These are phyloP conservation scores for Didymella keratinophila DNA, from an alignment of 2,329 filamentous ascomycete species.

Conservation along the genomic window DNA sequence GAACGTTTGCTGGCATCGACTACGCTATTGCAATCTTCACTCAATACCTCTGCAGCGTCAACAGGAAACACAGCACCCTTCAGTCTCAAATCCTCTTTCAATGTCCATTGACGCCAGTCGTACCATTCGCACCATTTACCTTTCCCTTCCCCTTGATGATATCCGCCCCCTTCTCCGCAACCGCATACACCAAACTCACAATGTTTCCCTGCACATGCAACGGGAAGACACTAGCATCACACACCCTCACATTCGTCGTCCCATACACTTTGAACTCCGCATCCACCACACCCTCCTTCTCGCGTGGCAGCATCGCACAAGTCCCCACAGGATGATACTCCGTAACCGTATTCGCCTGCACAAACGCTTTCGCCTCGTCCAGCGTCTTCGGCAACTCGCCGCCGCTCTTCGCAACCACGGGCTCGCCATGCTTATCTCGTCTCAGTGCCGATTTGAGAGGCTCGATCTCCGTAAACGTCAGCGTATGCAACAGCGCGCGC, in stretches of 20 bases:
- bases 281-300: constrained; percentile 42
- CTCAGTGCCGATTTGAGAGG: constrained; percentile 40
- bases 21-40: too few species aligned
- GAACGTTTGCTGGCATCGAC: too few species aligned
- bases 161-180: constrained; percentile 45
- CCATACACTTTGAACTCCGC: constrained; percentile 40
- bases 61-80: too few species aligned
- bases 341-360: constrained; percentile 27
- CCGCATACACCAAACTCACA: constrained; percentile 41
- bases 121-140: constrained; percentile 13
- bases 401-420: not conserved
- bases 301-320: constrained; percentile 44
- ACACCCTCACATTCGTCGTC: constrained; percentile 39
- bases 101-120: not conserved
- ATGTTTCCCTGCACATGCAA: constrained; percentile 41
- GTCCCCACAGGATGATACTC: constrained; percentile 46
- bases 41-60: too few species aligned
- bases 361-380: constrained; percentile 36
- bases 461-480: constrained; percentile 41
- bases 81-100: too few species aligned
- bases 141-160: constrained; percentile 30
- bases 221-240: constrained; percentile 42
- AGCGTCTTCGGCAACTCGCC: constrained; percentile 24
- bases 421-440: constrained; percentile 31
- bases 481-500: constrained; percentile 43